Percentiles rank a stretch among this genome's conserved stretches.
These are phyloP conservation scores for Eucalyptus virginea DNA, from an alignment of 345 rosid genomes.

Conservation along the genomic window DNA sequence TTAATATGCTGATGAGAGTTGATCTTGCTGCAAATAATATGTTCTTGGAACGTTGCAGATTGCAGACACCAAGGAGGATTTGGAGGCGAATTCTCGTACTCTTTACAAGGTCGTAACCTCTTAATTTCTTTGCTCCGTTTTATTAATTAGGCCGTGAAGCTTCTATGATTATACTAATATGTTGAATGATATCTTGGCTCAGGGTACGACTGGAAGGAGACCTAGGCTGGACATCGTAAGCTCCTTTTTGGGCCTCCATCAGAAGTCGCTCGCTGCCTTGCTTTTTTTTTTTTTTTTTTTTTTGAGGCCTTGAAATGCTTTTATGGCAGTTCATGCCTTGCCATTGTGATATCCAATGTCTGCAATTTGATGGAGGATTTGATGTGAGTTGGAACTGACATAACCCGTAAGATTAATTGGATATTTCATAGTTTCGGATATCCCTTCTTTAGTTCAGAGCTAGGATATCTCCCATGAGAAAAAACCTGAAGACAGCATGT, in stretches of 20 bases:
- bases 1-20: too few relatives aligned
- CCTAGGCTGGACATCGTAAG: too few relatives aligned
- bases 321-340: neutral
- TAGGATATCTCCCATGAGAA: too few relatives aligned
- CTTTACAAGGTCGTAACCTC: slow-evolving; percentile 13
- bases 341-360: too few relatives aligned
- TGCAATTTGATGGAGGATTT: neutral
- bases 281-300: neutral
- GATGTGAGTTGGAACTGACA: too few relatives aligned
- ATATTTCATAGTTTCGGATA: too few relatives aligned
- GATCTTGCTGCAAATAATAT: neutral
- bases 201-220: slow-evolving; percentile 9
- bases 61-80: slow-evolving; percentile 66
- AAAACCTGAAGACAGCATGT: too few relatives aligned
- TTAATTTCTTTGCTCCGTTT: neutral
- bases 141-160: neutral
- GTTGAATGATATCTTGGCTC: neutral
- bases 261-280: neutral
- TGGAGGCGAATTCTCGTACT: neutral
- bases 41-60: slow-evolving; percentile 5
- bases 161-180: neutral
- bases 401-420: too few relatives aligned
- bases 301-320: neutral
- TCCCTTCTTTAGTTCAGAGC: too few relatives aligned
- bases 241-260: neutral